Conservation (phyloP, 257 asterid species). For the Misopates orontium region DNA sequence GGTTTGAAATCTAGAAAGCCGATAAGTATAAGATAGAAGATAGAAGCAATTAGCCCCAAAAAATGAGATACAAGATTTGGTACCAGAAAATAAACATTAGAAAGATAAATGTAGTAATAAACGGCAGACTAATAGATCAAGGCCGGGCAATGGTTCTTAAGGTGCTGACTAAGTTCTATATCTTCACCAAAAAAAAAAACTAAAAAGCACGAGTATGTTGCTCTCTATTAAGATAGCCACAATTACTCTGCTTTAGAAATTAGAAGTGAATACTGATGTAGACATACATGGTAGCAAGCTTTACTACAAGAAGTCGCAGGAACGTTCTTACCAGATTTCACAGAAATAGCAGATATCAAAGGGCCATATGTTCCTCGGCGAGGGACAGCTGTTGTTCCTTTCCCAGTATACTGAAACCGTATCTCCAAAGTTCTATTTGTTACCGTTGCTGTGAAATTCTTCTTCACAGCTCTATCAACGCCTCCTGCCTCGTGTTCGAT, state of each 20-base stretch:
- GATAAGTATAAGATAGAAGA: not conserved
- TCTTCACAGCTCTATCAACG: conserved; percentile 30
- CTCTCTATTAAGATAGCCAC: too few relatives aligned
- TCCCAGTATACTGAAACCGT: conserved; percentile 42
- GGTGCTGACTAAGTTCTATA: too few relatives aligned
- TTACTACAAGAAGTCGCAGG: not conserved
- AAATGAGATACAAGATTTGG: too few relatives aligned
- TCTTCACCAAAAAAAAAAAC: too few relatives aligned
- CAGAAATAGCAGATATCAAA: conserved; percentile 51
- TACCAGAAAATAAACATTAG: too few relatives aligned
- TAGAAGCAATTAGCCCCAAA: too few relatives aligned
- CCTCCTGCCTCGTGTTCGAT: conserved; percentile 39
- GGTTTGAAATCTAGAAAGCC: conserved; percentile 47
- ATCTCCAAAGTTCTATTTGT: conserved; percentile 36
- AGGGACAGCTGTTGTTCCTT: conserved; percentile 47
- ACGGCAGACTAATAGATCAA: too few relatives aligned
- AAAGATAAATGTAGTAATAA: not conserved
- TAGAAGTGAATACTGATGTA: too few relatives aligned
- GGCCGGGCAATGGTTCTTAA: too few relatives aligned
- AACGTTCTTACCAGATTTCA: conserved; percentile 36
- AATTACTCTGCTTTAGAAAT: too few relatives aligned
- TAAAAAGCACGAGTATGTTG: too few relatives aligned
- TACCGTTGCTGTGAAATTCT: conserved; percentile 29
- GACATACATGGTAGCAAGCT: not conserved
- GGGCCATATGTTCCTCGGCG: conserved; percentile 46